Evolutionary conservation across 208 protist genomes (phyloP).

Genomic region (Leishmania tarentolae): DNA sequence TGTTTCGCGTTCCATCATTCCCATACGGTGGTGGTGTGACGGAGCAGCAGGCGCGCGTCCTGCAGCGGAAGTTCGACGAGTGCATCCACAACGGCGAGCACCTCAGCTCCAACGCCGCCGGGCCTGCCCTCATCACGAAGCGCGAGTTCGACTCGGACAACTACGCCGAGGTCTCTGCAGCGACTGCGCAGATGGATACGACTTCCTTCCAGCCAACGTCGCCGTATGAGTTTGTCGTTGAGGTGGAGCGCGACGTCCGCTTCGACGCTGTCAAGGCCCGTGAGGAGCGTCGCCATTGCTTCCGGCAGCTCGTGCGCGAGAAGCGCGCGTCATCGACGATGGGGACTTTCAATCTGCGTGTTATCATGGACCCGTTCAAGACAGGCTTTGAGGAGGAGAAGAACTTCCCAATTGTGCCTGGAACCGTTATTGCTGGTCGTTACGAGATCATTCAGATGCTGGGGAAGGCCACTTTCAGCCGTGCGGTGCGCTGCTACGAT

Average conservation of each 20-base stretch:
- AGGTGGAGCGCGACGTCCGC: slow-evolving; percentile 71
- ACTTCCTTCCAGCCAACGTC: slow-evolving; percentile 59
- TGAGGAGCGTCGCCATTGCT: slow-evolving; percentile 67
- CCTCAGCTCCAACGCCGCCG: slow-evolving; percentile 30
- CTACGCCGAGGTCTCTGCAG: slow-evolving; percentile 49
- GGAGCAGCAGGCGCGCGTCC: slow-evolving; percentile 50
- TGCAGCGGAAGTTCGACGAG: slow-evolving; percentile 56
- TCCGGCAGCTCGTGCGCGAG: slow-evolving; percentile 70
- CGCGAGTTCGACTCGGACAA: slow-evolving; percentile 38
- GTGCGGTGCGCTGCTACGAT: slow-evolving; percentile 94
- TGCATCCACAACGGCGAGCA: slow-evolving; percentile 41
- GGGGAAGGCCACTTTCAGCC: slow-evolving; percentile 95
- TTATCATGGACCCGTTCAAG: slow-evolving; percentile 92
- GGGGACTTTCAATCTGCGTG: slow-evolving; percentile 88
- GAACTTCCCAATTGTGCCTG: slow-evolving; percentile 91
- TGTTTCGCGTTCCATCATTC: slow-evolving; percentile 82
- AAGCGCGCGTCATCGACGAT: slow-evolving; percentile 72
- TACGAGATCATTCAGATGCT: slow-evolving; percentile 95
- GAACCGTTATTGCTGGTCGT: slow-evolving; percentile 90
- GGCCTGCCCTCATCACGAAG: slow-evolving; percentile 50
- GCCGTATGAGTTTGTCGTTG: slow-evolving; percentile 88
- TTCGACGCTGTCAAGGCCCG: slow-evolving; percentile 80
- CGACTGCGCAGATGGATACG: slow-evolving; percentile 31
- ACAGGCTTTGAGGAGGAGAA: slow-evolving; percentile 94
- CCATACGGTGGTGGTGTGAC: slow-evolving; percentile 88